These are phyloP conservation scores for Plasmodium yoelii DNA, from an alignment of 169 alveolate species.

Conservation along the genomic window DNA sequence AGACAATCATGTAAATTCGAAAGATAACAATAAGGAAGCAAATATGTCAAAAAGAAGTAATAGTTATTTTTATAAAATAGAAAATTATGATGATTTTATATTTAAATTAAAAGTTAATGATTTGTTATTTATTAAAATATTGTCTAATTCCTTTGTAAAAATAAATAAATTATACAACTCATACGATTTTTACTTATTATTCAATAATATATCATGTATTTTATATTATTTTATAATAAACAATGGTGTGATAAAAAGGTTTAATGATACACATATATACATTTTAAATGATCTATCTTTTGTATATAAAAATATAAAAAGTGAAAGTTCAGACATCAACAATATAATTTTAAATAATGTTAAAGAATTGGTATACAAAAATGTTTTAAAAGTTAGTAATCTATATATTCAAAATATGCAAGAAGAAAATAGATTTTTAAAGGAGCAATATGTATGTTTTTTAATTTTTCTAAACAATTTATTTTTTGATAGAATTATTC, in stretches of 20 bases:
- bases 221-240: slow-evolving; percentile 64
- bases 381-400: slow-evolving; percentile 54
- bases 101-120: slow-evolving; percentile 61
- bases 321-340: neutral
- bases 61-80: slow-evolving; percentile 64
- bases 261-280: slow-evolving; percentile 49
- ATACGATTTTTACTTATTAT: slow-evolving; percentile 57
- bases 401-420: slow-evolving; percentile 29
- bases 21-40: slow-evolving; percentile 20
- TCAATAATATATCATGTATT: slow-evolving; percentile 62
- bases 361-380: slow-evolving; percentile 32
- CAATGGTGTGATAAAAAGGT: slow-evolving; percentile 25
- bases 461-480: slow-evolving; percentile 57
- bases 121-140: slow-evolving; percentile 54
- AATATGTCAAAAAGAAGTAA: slow-evolving; percentile 16
- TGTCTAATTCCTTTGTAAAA: slow-evolving; percentile 68
- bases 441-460: slow-evolving; percentile 63
- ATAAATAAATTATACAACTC: slow-evolving; percentile 30
- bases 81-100: slow-evolving; percentile 52
- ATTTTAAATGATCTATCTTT: slow-evolving; percentile 68
- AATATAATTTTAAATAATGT: slow-evolving; percentile 20
- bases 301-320: slow-evolving; percentile 59
- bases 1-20: neutral
- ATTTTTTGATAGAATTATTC: slow-evolving; percentile 57
- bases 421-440: slow-evolving; percentile 42